A percentile compares a stretch with the other conserved stretches of the same genome.
These are phyloP conservation scores for Cyclanthera cordifolia DNA, from an alignment of 306 rosid species.

Conservation along the genomic window DNA sequence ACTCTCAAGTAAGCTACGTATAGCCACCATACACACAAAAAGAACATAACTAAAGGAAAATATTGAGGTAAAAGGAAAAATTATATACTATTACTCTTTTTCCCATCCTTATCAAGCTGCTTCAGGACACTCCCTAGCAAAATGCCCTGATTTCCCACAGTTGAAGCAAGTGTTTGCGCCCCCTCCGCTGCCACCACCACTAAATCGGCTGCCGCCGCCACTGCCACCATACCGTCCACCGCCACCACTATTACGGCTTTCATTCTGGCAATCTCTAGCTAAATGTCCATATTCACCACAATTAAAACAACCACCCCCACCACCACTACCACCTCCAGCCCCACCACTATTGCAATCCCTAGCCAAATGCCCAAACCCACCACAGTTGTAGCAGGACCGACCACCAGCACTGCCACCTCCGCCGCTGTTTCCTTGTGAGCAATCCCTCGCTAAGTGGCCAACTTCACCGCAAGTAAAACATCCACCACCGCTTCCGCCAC, in stretches of 20 bases:
- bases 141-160: conserved; percentile 48
- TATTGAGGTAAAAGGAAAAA: conserved; percentile 6
- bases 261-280: conserved; percentile 23
- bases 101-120: conserved; percentile 20
- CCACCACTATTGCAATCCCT: conserved; percentile 47
- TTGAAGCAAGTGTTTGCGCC: conserved; percentile 20
- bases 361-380: conserved; percentile 57
- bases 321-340: conserved; percentile 20
- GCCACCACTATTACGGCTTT: conserved; percentile 12
- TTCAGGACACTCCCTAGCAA: conserved; percentile 62
- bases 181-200: conserved; percentile 19
- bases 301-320: conserved; percentile 27
- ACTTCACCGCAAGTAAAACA: conserved; percentile 51
- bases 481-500: conserved; percentile 28
- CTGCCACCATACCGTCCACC: background rate
- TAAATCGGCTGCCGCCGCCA: conserved; percentile 10
- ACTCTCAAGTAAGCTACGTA: conserved; percentile 27
- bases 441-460: conserved; percentile 70
- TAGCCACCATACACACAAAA: conserved; percentile 17
- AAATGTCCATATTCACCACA: conserved; percentile 50
- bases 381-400: conserved; percentile 40
- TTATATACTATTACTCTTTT: conserved; percentile 38
- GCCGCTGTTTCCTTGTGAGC: conserved; percentile 25
- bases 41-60: conserved; percentile 16
- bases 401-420: conserved; percentile 23